Evolutionary conservation across 2,329 filamentous ascomycete genomes (phyloP), one percentile per base, ranked within the genome.

Genomic region (Pyricularia grisea): DNA sequence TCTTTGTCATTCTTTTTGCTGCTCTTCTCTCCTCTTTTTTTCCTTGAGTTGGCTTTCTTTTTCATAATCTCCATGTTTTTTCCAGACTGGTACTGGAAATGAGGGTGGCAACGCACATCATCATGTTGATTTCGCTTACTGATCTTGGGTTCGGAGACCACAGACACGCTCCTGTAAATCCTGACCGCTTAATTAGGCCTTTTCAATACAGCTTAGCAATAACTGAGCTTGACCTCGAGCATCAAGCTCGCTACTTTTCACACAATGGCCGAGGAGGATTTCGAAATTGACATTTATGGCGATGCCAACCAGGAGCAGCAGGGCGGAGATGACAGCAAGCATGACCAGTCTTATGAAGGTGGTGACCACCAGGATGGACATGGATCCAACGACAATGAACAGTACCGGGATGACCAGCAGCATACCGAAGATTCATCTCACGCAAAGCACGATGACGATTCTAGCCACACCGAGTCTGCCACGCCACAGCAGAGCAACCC

Each of bases 231-330:
- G 17, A 55, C 50, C 17, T 20, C 50, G 28, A 61, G 50, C 27
- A 25, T 11, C 36, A 65, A 64, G 66, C 42, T 65, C 66, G n/a
- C 65, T 50, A 20, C 31, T 66, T 65, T 66, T 50, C 65, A 65
- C 75, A 79, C 75, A 67, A 91, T 90, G 88, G 87, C 88, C 73
- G 88, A 91, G 74, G 88, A 90, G 75, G 88, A 90, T 74, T 90
- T 89, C 77, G 89, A 91, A 74, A 90, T 91, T 79, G 89, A 91
- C 73, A 88, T 91, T 74, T 91, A 91, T 75, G 88, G 87, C 74
- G 88, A 90, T 74, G 81, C 82, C 70, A 81, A 79, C 70, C 79
- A 80, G 69, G 82, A 85, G 28, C 79, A 82, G 70, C 58, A 61
- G 58, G 58, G 58, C 25, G 58, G 58, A 12, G 78, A 81, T 71